Conservation (phyloP, 2,329 filamentous ascomycete species). For the Hortaea sp. region DNA sequence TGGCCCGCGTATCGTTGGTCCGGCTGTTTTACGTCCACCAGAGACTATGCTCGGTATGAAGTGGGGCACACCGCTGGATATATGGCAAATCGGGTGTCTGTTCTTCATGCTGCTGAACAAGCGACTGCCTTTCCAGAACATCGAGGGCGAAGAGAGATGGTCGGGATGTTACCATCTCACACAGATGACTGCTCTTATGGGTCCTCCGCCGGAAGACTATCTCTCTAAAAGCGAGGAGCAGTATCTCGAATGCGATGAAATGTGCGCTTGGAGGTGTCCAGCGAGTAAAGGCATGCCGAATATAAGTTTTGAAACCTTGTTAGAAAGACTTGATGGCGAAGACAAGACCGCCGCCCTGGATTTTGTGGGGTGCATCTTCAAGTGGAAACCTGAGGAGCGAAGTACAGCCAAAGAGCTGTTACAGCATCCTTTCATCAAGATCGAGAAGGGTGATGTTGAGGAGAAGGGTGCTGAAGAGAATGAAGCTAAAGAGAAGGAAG, state of each 20-base stretch:
- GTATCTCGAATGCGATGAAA: no score
- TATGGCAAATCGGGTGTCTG: not conserved
- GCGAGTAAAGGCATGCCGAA: no score
- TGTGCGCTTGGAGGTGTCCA: no score
- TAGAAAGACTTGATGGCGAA: not conserved
- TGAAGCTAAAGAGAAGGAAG: no score
- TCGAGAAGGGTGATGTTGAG: not conserved
- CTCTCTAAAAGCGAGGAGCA: not conserved
- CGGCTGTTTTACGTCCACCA: not conserved
- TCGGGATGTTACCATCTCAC: not conserved
- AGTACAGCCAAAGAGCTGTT: not conserved
- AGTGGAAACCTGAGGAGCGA: slow-evolving; percentile 1
- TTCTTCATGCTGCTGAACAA: not conserved
- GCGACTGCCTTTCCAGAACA: not conserved
- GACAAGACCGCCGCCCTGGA: not conserved
- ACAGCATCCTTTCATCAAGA: not conserved
- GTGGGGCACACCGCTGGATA: not conserved
- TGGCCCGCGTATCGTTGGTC: not conserved
- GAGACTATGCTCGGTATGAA: not conserved
- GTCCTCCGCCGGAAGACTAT: slow-evolving; percentile 1
- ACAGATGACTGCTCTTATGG: slow-evolving; percentile 3
- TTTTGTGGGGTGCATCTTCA: slow-evolving; percentile 2
- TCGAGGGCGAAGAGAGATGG: not conserved
- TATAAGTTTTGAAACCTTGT: not conserved
- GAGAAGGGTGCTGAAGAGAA: no score